These are phyloP conservation scores for Phytophthora brassicae DNA, from an alignment of 352 stramenopile genomes.

Conservation along the genomic window DNA sequence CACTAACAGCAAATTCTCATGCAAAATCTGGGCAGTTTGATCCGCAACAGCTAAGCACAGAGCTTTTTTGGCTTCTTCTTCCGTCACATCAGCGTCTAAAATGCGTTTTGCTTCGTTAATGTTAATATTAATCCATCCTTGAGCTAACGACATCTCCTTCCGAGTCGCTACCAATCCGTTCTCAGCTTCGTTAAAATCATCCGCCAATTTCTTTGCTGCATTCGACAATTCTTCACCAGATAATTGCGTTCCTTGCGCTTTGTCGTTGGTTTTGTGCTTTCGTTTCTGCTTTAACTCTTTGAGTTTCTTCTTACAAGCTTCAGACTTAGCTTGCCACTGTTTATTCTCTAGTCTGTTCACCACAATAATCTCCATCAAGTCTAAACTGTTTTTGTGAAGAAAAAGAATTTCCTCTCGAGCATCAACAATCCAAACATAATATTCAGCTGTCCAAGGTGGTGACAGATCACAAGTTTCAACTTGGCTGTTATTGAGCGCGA, in stretches of 20 bases:
- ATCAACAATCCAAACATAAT: slow-evolving; percentile 61
- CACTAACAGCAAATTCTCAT: slow-evolving; percentile 28
- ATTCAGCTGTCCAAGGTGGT: slow-evolving; percentile 73
- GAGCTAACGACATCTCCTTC: slow-evolving; percentile 43
- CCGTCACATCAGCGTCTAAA: slow-evolving; percentile 27
- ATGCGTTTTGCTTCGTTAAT: slow-evolving; percentile 48
- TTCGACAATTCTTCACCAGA: slow-evolving; percentile 27
- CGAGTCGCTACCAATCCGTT: slow-evolving; percentile 34
- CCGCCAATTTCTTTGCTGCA: slow-evolving; percentile 49
- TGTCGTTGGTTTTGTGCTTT: slow-evolving; percentile 27
- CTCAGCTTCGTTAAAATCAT: slow-evolving; percentile 55
- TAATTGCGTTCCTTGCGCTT: slow-evolving; percentile 25
- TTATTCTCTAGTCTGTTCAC: slow-evolving; percentile 39
- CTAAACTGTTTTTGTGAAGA: slow-evolving; percentile 42
- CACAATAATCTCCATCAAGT: slow-evolving; percentile 38
- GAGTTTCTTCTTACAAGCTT: slow-evolving; percentile 52
- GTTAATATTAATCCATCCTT: slow-evolving; percentile 47
- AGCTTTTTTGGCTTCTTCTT: slow-evolving; percentile 27
- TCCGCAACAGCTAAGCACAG: slow-evolving; percentile 31
- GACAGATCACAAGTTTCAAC: slow-evolving; percentile 36
- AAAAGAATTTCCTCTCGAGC: slow-evolving; percentile 54
- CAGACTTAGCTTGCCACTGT: slow-evolving; percentile 43
- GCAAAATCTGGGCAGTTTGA: slow-evolving; percentile 37
- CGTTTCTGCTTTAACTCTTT: slow-evolving; percentile 49
- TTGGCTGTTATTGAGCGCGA: slow-evolving; percentile 36